Conservation (phyloP, 2,329 filamentous ascomycete species). For the Balansia obtecta region DNA sequence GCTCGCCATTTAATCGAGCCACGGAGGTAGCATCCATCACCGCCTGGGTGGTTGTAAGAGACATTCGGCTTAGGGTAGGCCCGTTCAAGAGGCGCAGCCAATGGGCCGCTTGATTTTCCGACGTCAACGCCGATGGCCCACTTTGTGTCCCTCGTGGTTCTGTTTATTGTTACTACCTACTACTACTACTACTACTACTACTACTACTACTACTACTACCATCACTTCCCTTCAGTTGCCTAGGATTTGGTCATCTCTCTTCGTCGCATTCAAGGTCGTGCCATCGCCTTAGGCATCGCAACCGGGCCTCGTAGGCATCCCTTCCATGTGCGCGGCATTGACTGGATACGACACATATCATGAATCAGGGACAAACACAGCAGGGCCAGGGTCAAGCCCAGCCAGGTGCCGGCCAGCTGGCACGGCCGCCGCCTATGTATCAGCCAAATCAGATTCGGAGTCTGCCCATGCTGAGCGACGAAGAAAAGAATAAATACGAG, state of each 20-base stretch:
- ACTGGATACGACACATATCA: constrained; percentile 5
- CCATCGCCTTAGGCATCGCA: neutral
- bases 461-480: constrained; percentile 35
- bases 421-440: constrained; percentile 29
- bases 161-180: no score
- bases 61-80: no score
- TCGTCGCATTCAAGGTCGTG: neutral
- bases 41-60: no score
- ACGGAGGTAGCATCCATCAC: no score
- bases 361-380: constrained; percentile 16
- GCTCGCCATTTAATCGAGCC: no score
- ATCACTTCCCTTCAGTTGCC: neutral
- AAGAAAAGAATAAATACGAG: constrained; percentile 48
- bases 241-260: no score
- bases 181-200: no score
- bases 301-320: neutral
- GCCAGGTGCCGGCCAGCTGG: constrained; percentile 14
- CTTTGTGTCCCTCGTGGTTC: no score
- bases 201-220: no score
- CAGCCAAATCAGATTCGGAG: constrained; percentile 38
- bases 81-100: no score
- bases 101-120: neutral
- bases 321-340: neutral
- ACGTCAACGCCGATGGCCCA: no score
- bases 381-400: constrained; percentile 13